Base-by-base conservation (phyloP, 768 basidiomycete species). In the Tricholomella constricta region DNA sequence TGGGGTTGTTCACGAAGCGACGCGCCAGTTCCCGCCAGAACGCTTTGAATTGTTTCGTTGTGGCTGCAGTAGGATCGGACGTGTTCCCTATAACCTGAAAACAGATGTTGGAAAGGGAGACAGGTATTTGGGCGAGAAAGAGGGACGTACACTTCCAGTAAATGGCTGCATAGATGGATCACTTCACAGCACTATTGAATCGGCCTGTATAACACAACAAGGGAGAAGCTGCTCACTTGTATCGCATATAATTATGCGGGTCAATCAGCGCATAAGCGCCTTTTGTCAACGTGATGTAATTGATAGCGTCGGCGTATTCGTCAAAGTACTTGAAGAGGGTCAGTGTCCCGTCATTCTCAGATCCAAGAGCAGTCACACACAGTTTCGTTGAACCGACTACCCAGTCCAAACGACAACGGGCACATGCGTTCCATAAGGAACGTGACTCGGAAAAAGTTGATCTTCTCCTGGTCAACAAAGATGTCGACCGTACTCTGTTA, bases 241-340 rank as follows among this genome's bases (percentile, higher is more conserved):
- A 77, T 47, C 76, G 69, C 77, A 78, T 78, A 51, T 78, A 77
- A 52, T 77, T 78, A 55, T 77, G 77, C 7, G 77, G 75, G 52
- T 78, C 77, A 42, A 78, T 58, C 19, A 78, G 54, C 0, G 76
- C 75, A 42, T 76, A 77, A 19, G 69, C 75, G 10, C 71, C 73
- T 56, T 78, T 77, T 1, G 55, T 64, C 31, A 62, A 19, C 1
- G 76, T 78, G 56, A 78, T 76, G 52, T 77, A 65, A 48, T 77
- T 74, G 23, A 77, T 63, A 2, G 76, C 76, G 48, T 77, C 73
- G 5, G 67, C 74, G 57, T 63, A 78, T 62, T 75, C 72, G 35
- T 43, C 52, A 53, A 78, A 78, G 43, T 78, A 77, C 77, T 78
- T 47, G 1, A 40, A 15, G 17, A 2, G 10, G 38, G n/a, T 31